These are phyloP conservation scores for Polytrichum formosum DNA, from an alignment of 225 moss, liverwort and hornwort genomes.

Conservation along the genomic window DNA sequence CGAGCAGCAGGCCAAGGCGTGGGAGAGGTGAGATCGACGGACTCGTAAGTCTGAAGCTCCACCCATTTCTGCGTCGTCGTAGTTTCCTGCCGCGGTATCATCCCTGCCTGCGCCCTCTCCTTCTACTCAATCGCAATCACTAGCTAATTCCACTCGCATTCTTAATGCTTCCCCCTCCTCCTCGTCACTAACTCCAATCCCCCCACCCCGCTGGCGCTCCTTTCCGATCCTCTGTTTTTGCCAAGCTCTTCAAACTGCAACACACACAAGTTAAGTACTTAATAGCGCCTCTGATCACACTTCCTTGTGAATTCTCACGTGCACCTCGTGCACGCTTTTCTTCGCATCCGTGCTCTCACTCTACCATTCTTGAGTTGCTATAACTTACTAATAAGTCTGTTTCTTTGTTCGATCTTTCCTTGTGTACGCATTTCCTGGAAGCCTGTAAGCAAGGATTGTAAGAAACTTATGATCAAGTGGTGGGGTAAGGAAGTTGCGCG, in stretches of 20 bases:
- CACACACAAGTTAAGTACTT: not conserved
- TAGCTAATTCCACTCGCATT: not conserved
- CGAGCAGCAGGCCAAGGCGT: slow-evolving; percentile 14
- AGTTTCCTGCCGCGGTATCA: slow-evolving; percentile 29
- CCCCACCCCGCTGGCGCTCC: not conserved
- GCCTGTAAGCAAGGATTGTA: no score
- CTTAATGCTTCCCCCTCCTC: not conserved
- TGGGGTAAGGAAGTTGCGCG: no score
- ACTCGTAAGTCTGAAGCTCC: slow-evolving; percentile 50
- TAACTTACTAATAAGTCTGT: no score
- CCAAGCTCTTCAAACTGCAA: not conserved
- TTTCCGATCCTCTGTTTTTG: not conserved
- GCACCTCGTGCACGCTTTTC: no score
- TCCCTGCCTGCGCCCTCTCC: slow-evolving; percentile 18
- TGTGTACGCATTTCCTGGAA: no score
- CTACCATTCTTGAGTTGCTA: no score
- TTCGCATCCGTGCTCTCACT: no score
- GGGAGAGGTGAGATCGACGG: slow-evolving; percentile 44
- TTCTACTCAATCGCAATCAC: not conserved
- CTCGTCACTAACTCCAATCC: not conserved
- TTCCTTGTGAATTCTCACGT: no score
- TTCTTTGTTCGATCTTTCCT: no score
- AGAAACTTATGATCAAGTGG: no score
- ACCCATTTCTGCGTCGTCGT: slow-evolving; percentile 36
- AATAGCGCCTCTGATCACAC: no score